phyloP scores from a whole-genome alignment of 345 rosid species.

The Populus pruinosa region DNA sequence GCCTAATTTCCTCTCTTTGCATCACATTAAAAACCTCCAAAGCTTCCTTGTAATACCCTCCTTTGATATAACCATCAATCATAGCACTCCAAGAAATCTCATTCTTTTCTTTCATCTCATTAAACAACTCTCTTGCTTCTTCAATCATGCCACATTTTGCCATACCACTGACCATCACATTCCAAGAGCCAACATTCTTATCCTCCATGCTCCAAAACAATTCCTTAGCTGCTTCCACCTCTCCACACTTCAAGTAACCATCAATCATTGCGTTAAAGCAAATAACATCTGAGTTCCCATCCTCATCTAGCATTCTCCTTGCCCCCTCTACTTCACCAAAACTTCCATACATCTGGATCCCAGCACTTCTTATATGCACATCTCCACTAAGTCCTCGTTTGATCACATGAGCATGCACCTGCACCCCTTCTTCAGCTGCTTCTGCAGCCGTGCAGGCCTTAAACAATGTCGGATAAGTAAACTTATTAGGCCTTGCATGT shows the following conservation, averaged over 20 bases:
- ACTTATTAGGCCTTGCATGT: constrained; percentile 41
- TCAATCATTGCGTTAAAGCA: constrained; percentile 41
- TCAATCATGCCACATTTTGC: constrained; percentile 34
- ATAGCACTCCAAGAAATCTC: constrained; percentile 53
- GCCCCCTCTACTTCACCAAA: constrained; percentile 33
- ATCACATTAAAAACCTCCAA: constrained; percentile 35
- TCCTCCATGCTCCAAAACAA: constrained; percentile 31
- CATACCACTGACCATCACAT: constrained; percentile 40
- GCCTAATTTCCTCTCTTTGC: constrained; percentile 33
- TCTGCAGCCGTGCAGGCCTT: constrained; percentile 34
- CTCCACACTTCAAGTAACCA: constrained; percentile 41
- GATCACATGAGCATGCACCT: constrained; percentile 39
- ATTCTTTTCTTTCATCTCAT: constrained; percentile 35
- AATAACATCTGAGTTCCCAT: constrained; percentile 25
- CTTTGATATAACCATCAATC: constrained; percentile 43
- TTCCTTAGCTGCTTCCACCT: constrained; percentile 30
- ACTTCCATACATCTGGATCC: constrained; percentile 49
- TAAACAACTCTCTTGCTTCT: constrained; percentile 43
- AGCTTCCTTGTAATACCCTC: constrained; percentile 37
- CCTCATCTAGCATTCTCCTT: constrained; percentile 33
- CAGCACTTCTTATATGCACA: constrained; percentile 41
- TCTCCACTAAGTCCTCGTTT: constrained; percentile 40
- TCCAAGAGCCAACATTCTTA: constrained; percentile 40
- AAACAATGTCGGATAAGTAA: constrained; percentile 39
- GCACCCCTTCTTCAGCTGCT: constrained; percentile 30